phyloP scores from a whole-genome alignment of 2,329 filamentous ascomycete genomes.

The Clonostachys chloroleuca region DNA sequence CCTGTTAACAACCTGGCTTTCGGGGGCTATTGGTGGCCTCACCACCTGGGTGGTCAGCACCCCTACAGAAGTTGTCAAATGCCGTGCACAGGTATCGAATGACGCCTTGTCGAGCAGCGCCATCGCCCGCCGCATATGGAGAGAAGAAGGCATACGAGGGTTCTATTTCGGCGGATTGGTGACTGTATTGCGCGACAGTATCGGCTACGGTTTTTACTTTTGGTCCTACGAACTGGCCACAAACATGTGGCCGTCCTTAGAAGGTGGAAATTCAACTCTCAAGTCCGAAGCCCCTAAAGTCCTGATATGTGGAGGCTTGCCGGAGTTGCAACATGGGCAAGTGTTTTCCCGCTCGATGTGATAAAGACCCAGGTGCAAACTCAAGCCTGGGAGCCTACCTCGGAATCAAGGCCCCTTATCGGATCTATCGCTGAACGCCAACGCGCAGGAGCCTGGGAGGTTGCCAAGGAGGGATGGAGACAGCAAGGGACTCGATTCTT shows the following conservation, averaged over 20 bases:
- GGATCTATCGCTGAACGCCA: conserved; percentile 17
- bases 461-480: conserved; percentile 63
- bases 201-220: conserved; percentile 98
- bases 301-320: conserved; percentile 79
- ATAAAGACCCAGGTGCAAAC: conserved; percentile 91
- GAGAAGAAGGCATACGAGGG: conserved; percentile 56
- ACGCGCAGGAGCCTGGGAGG: conserved; percentile 51
- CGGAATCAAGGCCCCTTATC: conserved; percentile 9
- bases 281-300: conserved; percentile 54
- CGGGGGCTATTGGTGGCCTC: conserved; percentile 77
- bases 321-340: conserved; percentile 83
- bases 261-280: conserved; percentile 11
- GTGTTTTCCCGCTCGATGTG: conserved; percentile 86
- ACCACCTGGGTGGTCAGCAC: conserved; percentile 83
- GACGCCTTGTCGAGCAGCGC: conserved; percentile 51
- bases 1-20: conserved; percentile 68
- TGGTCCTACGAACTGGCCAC: conserved; percentile 84
- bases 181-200: conserved; percentile 76
- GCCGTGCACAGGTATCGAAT: conserved; percentile 67
- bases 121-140: conserved; percentile 59
- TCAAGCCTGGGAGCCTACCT: conserved; percentile 37
- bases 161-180: conserved; percentile 79
- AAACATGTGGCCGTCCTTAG: conserved; percentile 38
- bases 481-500: conserved; percentile 59
- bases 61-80: conserved; percentile 89